Conservation (phyloP, 2,329 filamentous ascomycete species). For the Aspergillus sergii region DNA sequence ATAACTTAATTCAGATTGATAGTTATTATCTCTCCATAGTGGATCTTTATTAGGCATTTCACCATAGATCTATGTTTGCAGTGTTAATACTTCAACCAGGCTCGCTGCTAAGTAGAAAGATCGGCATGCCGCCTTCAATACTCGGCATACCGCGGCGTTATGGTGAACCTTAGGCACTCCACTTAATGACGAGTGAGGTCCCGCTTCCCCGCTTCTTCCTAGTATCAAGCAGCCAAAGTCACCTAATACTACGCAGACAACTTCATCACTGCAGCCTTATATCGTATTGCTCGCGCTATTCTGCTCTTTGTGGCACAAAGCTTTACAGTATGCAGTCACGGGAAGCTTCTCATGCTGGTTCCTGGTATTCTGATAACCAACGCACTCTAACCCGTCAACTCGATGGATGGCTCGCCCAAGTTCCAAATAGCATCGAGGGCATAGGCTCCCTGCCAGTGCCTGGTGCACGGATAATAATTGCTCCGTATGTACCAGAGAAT, state of each 20-base stretch:
- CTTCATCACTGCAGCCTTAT: background rate
- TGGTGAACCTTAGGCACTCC: conserved; percentile 1
- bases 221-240: background rate
- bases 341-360: conserved; percentile 75
- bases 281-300: background rate
- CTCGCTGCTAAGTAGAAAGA: background rate
- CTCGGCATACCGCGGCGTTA: conserved; percentile 16
- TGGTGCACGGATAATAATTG: conserved; percentile 82
- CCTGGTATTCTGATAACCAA: conserved; percentile 76
- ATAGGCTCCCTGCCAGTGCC: conserved; percentile 68
- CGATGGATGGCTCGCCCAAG: conserved; percentile 71
- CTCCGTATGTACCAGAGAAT: conserved; percentile 68
- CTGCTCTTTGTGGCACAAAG: background rate
- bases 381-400: conserved; percentile 68
- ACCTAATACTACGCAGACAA: background rate
- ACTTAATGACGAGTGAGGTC: conserved; percentile 24
- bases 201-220: conserved; percentile 32
- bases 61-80: background rate
- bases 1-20: background rate
- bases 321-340: conserved; percentile 44
- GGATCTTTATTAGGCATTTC: background rate
- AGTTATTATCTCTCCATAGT: background rate
- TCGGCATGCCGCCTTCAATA: conserved; percentile 19
- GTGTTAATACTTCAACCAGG: background rate
- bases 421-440: conserved; percentile 67